Base-by-base conservation (phyloP, 495 filamentous ascomycete species). In the Amniculicola lignicola region DNA sequence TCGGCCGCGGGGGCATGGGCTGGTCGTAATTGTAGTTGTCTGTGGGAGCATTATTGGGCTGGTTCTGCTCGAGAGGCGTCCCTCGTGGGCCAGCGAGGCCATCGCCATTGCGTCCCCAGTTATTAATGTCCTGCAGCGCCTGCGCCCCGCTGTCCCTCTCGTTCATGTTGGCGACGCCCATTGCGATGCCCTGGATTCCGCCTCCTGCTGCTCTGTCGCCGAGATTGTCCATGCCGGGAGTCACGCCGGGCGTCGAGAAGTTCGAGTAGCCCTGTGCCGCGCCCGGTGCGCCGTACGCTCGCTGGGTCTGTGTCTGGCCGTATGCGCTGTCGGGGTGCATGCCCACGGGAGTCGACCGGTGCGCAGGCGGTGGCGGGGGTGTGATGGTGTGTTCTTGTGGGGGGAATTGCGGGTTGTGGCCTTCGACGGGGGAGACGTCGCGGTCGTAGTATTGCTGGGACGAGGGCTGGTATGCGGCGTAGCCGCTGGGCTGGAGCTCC, bases 191-290 rank as follows among this genome's bases (percentile, higher is more conserved):
- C 15, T 85, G 79, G 67, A 91, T 86, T 22, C 88, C 88, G 37
- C 66, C 68, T 48, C 88, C 88, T 40, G 78, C 79, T 11, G 87
- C 87, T 36, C 75, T 69, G 22, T 84, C 80, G 39, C 87, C 80
- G 47, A 89, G 79, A 64, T 91, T 90, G 69, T 90, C 88, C 31
- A 80, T 77, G 9, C 85, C 87, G 3, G 87, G 88, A 5, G 87
- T 89, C 74, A 83, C 43, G 76, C 79, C 53, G 72, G 72, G 40
- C 33, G 33, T 41, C 40, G 58, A 59, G 52, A 29, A 51, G 37
- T 47, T 23, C 14, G 51, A 24, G 51, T 56, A 48, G 45, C 39
- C 57, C 39, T 44, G 24, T 12, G 51, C 19, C 14, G 45, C n/a
- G 25, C 22, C 28, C 14, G 46, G n/a, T 9, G 46, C 23, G 29